Evolutionary conservation across 116 monocot genomes (phyloP).

Genomic region (Dioscorea cayenensis): DNA sequence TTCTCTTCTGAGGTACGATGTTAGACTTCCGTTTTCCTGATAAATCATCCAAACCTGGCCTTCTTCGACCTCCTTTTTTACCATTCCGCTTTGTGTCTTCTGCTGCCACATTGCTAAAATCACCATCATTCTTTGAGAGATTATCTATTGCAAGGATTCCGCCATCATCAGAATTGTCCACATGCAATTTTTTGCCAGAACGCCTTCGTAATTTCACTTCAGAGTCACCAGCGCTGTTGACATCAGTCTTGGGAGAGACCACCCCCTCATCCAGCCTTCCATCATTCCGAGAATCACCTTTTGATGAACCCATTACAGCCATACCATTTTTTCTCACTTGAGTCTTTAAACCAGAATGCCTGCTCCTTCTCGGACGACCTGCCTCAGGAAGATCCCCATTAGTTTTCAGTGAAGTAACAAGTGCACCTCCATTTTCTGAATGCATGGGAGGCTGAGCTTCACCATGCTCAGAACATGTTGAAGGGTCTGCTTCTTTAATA

Average conservation of each 20-base stretch:
- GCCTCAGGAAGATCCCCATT: conserved; percentile 1
- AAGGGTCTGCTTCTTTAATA: conserved; percentile 4
- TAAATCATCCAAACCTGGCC: conserved; percentile 4
- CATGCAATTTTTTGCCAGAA: background rate
- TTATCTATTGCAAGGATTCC: background rate
- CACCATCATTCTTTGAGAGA: background rate
- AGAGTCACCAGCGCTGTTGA: conserved; percentile 4
- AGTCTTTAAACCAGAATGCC: conserved; percentile 11
- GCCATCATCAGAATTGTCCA: conserved; percentile 4
- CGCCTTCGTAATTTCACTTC: conserved; percentile 7
- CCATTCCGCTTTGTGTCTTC: background rate
- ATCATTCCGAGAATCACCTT: background rate
- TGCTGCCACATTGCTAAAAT: conserved; percentile 3
- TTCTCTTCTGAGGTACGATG: conserved; percentile 7
- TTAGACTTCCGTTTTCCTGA: conserved; percentile 12
- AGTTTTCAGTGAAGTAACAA: conserved; percentile 2
- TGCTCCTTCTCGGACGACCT: conserved; percentile 18
- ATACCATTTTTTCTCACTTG: conserved; percentile 6
- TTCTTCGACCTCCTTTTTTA: conserved; percentile 4
- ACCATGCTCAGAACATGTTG: background rate
- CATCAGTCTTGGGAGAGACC: background rate
- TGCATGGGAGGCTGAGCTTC: background rate
- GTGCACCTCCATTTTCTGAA: conserved; percentile 5
- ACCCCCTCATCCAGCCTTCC: background rate
- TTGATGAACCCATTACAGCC: background rate